Percentiles rank a stretch among this genome's conserved stretches.
Conservation (phyloP, 2,329 filamentous ascomycete genomes). For the Scedosporium aurantiacum region DNA sequence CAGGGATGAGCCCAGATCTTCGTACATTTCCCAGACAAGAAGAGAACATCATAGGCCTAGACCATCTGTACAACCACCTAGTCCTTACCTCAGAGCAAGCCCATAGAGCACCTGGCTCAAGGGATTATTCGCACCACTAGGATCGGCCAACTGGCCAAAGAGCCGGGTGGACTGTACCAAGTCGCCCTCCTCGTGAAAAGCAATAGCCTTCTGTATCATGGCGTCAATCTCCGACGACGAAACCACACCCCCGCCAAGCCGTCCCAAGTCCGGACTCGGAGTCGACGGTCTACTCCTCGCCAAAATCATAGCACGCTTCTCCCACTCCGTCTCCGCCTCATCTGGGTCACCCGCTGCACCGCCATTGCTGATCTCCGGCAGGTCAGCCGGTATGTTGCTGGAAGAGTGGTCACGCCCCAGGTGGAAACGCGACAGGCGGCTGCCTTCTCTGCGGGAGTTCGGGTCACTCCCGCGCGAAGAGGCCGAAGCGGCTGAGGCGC, state of each 20-base stretch:
- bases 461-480: constrained; percentile 18
- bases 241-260: constrained; percentile 18
- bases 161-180: constrained; percentile 70
- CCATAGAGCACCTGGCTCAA: constrained; percentile 94
- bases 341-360: constrained; percentile 30
- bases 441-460: constrained; percentile 14
- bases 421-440: constrained; percentile 58
- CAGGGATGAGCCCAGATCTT: background rate
- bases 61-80: too few relatives aligned
- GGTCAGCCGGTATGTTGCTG: constrained; percentile 64
- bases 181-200: constrained; percentile 76
- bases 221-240: constrained; percentile 46
- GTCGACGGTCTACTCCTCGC: constrained; percentile 35
- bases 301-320: constrained; percentile 82
- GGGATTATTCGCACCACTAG: constrained; percentile 77
- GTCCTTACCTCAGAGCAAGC: constrained; percentile 66
- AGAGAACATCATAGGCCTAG: too few relatives aligned
- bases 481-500: constrained; percentile 34
- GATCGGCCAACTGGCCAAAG: constrained; percentile 76
- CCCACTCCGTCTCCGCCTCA: constrained; percentile 67
- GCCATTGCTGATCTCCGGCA: constrained; percentile 57
- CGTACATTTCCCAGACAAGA: background rate
- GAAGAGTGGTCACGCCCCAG: constrained; percentile 51
- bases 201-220: constrained; percentile 91
- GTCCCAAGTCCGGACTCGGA: constrained; percentile 15